phyloP scores from a whole-genome alignment of 169 alveolate species.

The Plasmodium vinckei region DNA sequence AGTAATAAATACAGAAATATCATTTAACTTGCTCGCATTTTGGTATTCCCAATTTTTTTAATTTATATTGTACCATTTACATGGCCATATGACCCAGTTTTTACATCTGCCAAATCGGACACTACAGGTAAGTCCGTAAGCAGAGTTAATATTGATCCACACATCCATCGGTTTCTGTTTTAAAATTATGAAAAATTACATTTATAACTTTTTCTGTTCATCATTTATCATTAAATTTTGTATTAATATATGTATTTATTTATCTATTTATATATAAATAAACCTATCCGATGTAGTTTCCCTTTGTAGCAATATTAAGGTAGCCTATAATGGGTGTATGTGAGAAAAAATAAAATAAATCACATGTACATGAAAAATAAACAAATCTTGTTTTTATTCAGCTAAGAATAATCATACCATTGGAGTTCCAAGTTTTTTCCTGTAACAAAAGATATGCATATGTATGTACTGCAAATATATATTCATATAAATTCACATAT shows the following conservation, averaged over 20 bases:
- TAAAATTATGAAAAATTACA: background rate
- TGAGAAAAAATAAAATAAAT: background rate
- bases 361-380: background rate
- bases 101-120: conserved; percentile 81
- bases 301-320: conserved; percentile 61
- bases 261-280: background rate
- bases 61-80: conserved; percentile 76
- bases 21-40: background rate
- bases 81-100: conserved; percentile 85
- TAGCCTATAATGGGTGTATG: conserved; percentile 26
- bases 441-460: conserved; percentile 10
- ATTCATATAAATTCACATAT: background rate
- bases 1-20: no score
- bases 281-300: conserved; percentile 75
- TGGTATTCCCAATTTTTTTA: background rate
- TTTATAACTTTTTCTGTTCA: background rate
- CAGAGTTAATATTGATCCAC: conserved; percentile 83
- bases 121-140: conserved; percentile 84
- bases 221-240: no score
- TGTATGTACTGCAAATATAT: background rate
- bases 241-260: no score
- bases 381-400: background rate
- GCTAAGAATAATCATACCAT: conserved; percentile 27
- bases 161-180: conserved; percentile 76
- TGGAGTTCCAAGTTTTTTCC: conserved; percentile 75